Base-by-base conservation (phyloP, 208 protist species). In the Acanthamoeba pearcei region DNA sequence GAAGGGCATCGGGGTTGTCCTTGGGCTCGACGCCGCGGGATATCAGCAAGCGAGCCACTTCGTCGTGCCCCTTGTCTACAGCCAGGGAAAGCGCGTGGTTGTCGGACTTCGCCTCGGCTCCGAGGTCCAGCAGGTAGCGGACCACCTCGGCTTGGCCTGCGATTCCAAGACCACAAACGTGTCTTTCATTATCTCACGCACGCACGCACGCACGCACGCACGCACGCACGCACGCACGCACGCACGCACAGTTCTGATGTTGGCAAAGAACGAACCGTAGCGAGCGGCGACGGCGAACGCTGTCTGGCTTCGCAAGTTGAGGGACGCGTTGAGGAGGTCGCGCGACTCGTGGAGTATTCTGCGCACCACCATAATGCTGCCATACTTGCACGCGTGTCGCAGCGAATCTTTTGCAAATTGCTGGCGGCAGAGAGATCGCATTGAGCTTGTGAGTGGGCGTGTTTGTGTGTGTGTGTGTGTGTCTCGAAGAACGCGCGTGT, bases 121-220 rank as follows among this genome's bases (percentile, higher is more conserved):
- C 74, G 4, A 8, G 19, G 66, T 38, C 32, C 74, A 82, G 19
- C 74, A 46, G 24, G 22, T 53, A 82, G 74, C 74, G 74, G 19
- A 51, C 74, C 38, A 53, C 74, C 42, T 82, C 42, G 42, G 53
- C 15, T n/a, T 82, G 74, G 74, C 74, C 74, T 82, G 46, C 24
- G 27, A 24, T 32, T 60, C 15, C 15, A 24, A 8, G 0, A 60
- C 19, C 0, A 60, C 19, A 60, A 1, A 60, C 10, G 15, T 12
- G 1, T 1, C 55, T 4, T 24, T 60, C 5, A 8, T 60, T 2
- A 19, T 4, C 2, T 12, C 2, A 60, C 19, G 2, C 38, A 38
- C 38, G 2, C 38, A 38, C 38, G 2, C 38, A 38, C 38, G 2
- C 38, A 38, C 38, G 2, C 38, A 38, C 38, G 2, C 38, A 38